Evolutionary conservation across 345 rosid genomes (phyloP).

Genomic region (Anacardium occidentale): DNA sequence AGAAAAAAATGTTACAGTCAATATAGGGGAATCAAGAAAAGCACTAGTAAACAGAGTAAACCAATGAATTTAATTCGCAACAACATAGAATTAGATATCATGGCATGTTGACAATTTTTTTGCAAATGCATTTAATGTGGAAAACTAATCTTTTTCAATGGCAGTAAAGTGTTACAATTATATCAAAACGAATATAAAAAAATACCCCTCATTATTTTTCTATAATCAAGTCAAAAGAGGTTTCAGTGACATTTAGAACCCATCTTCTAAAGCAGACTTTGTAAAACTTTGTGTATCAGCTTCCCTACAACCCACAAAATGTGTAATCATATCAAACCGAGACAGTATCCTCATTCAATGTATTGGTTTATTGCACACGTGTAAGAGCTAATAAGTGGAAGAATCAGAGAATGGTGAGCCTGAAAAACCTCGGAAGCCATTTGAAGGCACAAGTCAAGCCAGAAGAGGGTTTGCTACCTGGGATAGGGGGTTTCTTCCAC

Average conservation of each 20-base stretch:
- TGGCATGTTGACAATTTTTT: not conserved
- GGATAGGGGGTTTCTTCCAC: not conserved
- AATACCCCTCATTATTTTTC: too few species aligned
- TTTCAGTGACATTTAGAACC: too few species aligned
- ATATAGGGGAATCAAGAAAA: slow-evolving; percentile 10
- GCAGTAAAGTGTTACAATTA: too few species aligned
- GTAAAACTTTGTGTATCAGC: too few species aligned
- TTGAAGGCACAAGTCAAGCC: not conserved
- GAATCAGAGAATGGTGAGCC: not conserved
- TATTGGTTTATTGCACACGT: not conserved
- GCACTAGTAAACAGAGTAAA: not conserved
- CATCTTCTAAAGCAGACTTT: too few species aligned
- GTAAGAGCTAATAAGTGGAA: not conserved
- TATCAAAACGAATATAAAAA: too few species aligned
- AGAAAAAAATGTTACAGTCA: slow-evolving; percentile 21
- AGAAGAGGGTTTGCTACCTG: not conserved
- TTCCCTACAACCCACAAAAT: not conserved
- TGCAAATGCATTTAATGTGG: too few species aligned
- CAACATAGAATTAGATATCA: not conserved
- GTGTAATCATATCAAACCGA: not conserved
- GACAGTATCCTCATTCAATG: not conserved
- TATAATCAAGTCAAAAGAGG: too few species aligned
- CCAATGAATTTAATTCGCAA: not conserved
- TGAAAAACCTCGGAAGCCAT: not conserved
- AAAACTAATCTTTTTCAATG: too few species aligned